Evolutionary conservation across 2,329 filamentous ascomycete species (phyloP), one percentile per base, ranked within the genome.

Genomic region (Didymella pinodella): DNA sequence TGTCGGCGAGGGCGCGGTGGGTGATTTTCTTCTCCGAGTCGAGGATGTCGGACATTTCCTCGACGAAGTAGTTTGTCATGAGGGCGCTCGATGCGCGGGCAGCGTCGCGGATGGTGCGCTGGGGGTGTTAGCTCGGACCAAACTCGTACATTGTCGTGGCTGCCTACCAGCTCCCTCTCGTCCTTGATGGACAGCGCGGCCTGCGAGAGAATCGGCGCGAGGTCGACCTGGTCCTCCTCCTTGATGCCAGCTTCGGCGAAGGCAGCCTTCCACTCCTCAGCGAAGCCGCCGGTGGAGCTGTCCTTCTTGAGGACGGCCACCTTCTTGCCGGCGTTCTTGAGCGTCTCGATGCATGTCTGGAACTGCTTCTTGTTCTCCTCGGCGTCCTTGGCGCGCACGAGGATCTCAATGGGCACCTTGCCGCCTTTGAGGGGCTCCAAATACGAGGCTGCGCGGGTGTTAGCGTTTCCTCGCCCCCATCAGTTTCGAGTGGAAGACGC

Each of bases 21-120:
- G 93, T 95, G 74, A 98, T 92, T 75, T 97, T 97, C 83, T 97
- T 97, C 78, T 98, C 96, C 67, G 93, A 90, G 73, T 99, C 95
- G 60, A 99, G 87, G 51, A 98, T 90, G 68, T 91, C 90, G 49
- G 94, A 97, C 93, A 99, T 98, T 77, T 97, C 93, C 74, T 99
- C 95, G 65, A 99, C 89, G 77, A 98, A 98, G 79, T 95, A 99
- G 59, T 94, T 92, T 49, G 92, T 92, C 89, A 98, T 96, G 60
- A 98, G 83, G 58, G 93, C 93, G 65, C 96, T 94, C 68, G 93
- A 97, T 46, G 95, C 94, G 74, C 95, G 91, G 54, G 95, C 95
- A 4, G 94, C 93, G 67, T 94, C 96, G 73, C 96, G 89, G 85
- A 99, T 97, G 11, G 92, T 90, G 66, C 94, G 91, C 85, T 88